phyloP scores from a whole-genome alignment of 768 basidiomycete species.

The Mycena leptocephala region DNA sequence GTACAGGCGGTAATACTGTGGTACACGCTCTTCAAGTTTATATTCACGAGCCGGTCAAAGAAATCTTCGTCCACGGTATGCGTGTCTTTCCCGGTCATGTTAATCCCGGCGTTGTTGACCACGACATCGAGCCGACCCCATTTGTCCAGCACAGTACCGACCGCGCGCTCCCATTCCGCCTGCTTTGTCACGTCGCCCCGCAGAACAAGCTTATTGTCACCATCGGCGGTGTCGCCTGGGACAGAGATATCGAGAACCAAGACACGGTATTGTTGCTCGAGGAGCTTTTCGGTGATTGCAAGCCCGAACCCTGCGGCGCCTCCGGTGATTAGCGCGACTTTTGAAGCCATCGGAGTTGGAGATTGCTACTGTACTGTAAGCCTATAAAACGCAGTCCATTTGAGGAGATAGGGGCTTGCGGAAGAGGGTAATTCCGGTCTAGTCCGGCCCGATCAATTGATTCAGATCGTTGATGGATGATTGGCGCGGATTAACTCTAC shows the following conservation, averaged over 20 bases:
- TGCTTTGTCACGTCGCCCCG: constrained; percentile 9
- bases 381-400: background rate
- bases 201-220: background rate
- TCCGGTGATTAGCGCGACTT: constrained; percentile 19
- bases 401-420: background rate
- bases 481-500: background rate
- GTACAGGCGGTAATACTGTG: constrained; percentile 16
- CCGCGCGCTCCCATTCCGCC: constrained; percentile 10
- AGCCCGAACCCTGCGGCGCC: constrained; percentile 20
- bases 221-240: background rate
- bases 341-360: background rate
- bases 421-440: background rate
- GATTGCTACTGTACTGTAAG: background rate
- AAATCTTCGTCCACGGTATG: constrained; percentile 23
- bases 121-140: constrained; percentile 22
- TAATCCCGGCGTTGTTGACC: constrained; percentile 13
- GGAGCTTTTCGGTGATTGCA: constrained; percentile 16
- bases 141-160: background rate
- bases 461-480: background rate
- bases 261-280: constrained; percentile 11
- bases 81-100: constrained; percentile 25
- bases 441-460: background rate
- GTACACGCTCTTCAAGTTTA: constrained; percentile 23
- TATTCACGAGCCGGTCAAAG: constrained; percentile 23
- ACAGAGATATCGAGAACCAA: constrained; percentile 22